Evolutionary conservation across 2,329 filamentous ascomycete genomes (phyloP), one percentile per base, ranked within the genome.

Genomic region (Mycocentrospora acerina): DNA sequence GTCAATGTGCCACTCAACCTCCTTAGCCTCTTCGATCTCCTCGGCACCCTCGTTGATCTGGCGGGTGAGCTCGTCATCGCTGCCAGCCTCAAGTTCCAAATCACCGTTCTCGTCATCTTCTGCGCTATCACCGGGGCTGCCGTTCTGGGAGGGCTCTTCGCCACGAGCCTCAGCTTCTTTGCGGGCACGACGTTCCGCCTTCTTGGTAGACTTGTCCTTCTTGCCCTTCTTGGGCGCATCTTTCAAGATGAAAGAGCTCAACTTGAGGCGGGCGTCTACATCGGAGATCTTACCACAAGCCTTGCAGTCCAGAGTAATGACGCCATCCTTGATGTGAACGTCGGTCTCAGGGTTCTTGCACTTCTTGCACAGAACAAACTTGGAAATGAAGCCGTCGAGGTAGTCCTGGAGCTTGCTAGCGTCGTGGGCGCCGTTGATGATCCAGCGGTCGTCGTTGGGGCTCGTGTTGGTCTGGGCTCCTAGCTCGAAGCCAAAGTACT

Each of bases 301-400:
- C 77, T 98, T 98, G 85, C 93, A 98, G 74, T 98, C 93, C 55
- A 97, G 83, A 48, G 88, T 73, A 69, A 98, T 97, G 67, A 80
- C 83, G 38, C 86, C 88, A 61, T 96, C 90, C 74, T 95, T 96
- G 79, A 97, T 89, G 65, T 86, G 82, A 64, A 97, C 85, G 54
- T 94, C 90, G 54, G 93, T 98, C 79, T 98, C 93, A 24, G 93
- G 93, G 71, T 98, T 98, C 83, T 95, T 95, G 85, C 93, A 98
- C 71, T 94, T 91, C 78, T 94, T 95, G 87, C 93, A 98, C 51
- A 98, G 90, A 62, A 98, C 93, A 58, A 97, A 98, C 76, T 89
- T 95, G 78, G 85, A 81, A 75, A 98, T 98, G 81, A 98, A 98
- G 60, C 90, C 90, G 69, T 97, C 91, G 32, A 98, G 87, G 61